Evolutionary conservation across 345 rosid genomes (phyloP), one percentile per base, ranked within the genome.

Genomic region (Linum tenue): DNA sequence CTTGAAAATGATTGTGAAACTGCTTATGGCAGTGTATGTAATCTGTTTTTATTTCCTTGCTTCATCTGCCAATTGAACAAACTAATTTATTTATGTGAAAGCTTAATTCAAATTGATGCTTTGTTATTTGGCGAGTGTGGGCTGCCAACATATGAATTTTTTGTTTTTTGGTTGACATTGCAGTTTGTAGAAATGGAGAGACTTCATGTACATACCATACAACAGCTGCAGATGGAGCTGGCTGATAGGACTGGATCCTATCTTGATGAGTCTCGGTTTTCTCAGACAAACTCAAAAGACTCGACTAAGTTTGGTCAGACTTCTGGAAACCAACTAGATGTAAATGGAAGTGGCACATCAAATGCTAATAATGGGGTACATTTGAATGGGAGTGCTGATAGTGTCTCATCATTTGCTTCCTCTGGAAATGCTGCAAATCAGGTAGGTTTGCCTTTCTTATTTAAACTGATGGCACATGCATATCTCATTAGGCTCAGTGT

Each of bases 131-230:
- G 41, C 7, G 7, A 9, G 36, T 63, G 69, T 64, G 61, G 44
- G 10, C 3, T 11, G 35, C 11, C 6, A 3, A 22, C 31, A 22
- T 22, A 22, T 22, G 31, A 1, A 16, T n/a, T 8, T 22, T 39
- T 6, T 16, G 14, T 41, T 22, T 12, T 39, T 62, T 65, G 57
- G 31, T 64, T 71, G 64, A 42, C 70, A 22, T 22, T 65, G 70
- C 83, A 94, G 99, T 82, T 91, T 80, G 81, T 78, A 7, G 99
- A 94, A 74, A 83, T 90, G 86, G 98, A 92, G 83, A 83, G 97
- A 75, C 69, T 82, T 73, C 97, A 91, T 77, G 41, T 80, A 74
- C 97, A 85, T 78, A 71, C 91, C 64, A 75, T 94, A 55, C 95
- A 90, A 66, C 99, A 91, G 66, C 97, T 91, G 76, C 97, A 89